These are phyloP conservation scores for Papiliotrema flavescens DNA, from an alignment of 1,284 basidiomycete genomes.

Conservation along the genomic window DNA sequence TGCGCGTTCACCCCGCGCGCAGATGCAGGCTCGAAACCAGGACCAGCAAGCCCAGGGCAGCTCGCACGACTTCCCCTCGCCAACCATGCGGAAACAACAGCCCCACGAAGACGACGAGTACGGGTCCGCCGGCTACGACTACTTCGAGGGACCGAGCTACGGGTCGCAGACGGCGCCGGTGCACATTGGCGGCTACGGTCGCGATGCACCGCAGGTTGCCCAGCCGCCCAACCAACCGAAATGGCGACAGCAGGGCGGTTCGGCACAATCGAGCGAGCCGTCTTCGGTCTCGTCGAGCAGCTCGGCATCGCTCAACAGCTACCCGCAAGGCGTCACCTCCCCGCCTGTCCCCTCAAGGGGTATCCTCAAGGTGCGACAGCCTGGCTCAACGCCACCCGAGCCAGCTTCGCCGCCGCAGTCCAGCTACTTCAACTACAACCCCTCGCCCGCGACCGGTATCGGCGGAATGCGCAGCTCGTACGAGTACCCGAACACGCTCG, in stretches of 20 bases:
- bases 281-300: conserved; percentile 14
- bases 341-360: conserved; percentile 25
- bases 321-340: conserved; percentile 5
- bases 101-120: conserved; percentile 52
- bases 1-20: not conserved
- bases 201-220: conserved; percentile 28
- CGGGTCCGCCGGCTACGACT: conserved; percentile 54
- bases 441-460: conserved; percentile 48
- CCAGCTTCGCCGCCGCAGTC: conserved; percentile 33
- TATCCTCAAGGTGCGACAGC: conserved; percentile 46
- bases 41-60: conserved; percentile 2
- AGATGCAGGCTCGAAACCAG: no score
- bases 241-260: conserved; percentile 26
- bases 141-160: conserved; percentile 60
- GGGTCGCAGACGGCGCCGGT: conserved; percentile 9
- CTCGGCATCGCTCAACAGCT: conserved; percentile 23
- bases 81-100: conserved; percentile 19
- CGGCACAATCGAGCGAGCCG: conserved; percentile 5
- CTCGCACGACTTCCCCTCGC: conserved; percentile 39
- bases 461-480: conserved; percentile 37
- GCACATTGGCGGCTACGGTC: conserved; percentile 19
- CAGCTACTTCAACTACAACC: conserved; percentile 48
- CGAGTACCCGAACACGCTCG: conserved; percentile 3
- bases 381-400: conserved; percentile 19
- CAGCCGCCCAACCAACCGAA: conserved; percentile 44